phyloP scores from a whole-genome alignment of 805 yeast genomes.

The Suhomyces canberraensis region DNA sequence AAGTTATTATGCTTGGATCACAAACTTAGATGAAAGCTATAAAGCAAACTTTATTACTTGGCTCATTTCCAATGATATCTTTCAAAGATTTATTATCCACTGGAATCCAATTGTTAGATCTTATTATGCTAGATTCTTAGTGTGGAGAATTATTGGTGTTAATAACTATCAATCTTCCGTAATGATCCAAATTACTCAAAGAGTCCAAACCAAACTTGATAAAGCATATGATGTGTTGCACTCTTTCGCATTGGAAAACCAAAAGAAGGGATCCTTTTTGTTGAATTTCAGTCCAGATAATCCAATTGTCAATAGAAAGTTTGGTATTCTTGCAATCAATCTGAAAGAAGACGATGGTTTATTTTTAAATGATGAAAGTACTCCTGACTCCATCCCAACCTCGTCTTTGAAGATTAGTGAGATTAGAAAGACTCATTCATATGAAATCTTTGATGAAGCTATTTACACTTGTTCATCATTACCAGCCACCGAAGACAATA shows the following conservation, averaged over 20 bases:
- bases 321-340: conserved; percentile 40
- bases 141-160: conserved; percentile 60
- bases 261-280: conserved; percentile 10
- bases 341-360: conserved; percentile 20
- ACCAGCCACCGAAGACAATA: conserved; percentile 11
- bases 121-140: conserved; percentile 60
- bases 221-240: conserved; percentile 22
- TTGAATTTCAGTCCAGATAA: conserved; percentile 32
- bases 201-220: conserved; percentile 29
- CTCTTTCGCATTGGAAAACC: conserved; percentile 25
- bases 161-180: conserved; percentile 37
- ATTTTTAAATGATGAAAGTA: conserved; percentile 6
- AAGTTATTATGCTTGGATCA: conserved; percentile 36
- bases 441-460: conserved; percentile 65
- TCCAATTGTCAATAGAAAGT: conserved; percentile 47
- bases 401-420: conserved; percentile 26
- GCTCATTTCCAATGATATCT: conserved; percentile 48
- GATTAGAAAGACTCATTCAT: conserved; percentile 52
- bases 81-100: conserved; percentile 64
- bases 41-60: conserved; percentile 51
- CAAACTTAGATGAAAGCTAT: conserved; percentile 35
- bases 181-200: conserved; percentile 26
- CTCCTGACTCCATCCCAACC: conserved; percentile 11
- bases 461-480: conserved; percentile 40
- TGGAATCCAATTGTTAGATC: conserved; percentile 78